Evolutionary conservation across 257 asterid genomes (phyloP).

Genomic region (Lycium ferocissimum): DNA sequence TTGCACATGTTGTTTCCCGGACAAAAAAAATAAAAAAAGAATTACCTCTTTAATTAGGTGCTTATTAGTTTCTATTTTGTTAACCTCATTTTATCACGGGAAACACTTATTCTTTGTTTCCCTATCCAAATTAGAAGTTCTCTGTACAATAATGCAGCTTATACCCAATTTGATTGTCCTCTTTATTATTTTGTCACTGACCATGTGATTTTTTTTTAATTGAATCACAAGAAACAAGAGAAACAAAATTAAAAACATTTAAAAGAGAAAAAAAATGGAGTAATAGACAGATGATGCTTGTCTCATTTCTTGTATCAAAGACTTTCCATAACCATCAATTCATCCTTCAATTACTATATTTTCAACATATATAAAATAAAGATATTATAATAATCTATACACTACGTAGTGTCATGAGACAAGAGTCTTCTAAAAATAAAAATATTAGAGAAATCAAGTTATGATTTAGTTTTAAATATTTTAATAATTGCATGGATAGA

Average conservation of each 20-base stretch:
- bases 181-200: neutral
- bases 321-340: constrained; percentile 20
- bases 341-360: constrained; percentile 15
- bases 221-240: neutral
- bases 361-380: neutral
- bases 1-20: constrained; percentile 12
- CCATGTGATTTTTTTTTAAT: neutral
- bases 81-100: neutral
- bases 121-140: neutral
- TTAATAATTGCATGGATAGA: constrained; percentile 44
- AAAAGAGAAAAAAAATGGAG: neutral
- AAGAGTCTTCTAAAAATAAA: neutral
- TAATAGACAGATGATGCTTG: neutral
- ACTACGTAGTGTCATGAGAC: constrained; percentile 27
- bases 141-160: neutral
- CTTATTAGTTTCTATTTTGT: constrained; percentile 4
- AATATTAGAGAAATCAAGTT: neutral
- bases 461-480: neutral
- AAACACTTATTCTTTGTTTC: neutral
- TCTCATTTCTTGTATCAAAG: neutral
- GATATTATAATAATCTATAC: neutral
- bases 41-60: neutral
- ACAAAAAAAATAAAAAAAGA: neutral
- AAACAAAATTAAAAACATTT: neutral
- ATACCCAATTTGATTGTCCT: neutral